Evolutionary conservation across 163 green algal genomes (phyloP).

Genomic region (Volvox carteri): DNA sequence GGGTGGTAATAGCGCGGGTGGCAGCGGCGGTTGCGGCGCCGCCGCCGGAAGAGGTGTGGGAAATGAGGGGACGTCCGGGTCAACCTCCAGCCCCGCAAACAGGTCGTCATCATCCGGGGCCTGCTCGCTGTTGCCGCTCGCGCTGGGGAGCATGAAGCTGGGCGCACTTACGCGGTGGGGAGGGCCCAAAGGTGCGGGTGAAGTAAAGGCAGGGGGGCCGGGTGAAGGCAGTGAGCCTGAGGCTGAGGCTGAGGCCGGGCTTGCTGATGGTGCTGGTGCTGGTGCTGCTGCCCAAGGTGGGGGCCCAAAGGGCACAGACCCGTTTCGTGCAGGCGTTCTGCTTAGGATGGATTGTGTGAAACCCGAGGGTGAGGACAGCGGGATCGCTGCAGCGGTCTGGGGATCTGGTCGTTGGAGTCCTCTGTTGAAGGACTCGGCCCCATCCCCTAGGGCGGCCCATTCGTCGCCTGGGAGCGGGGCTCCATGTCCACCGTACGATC

Average conservation of each 20-base stretch:
- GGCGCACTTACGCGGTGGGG: too few species aligned
- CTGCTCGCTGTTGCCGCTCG: neutral
- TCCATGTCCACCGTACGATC: neutral
- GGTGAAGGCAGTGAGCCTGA: too few species aligned
- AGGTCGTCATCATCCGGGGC: neutral
- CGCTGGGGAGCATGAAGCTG: too few species aligned
- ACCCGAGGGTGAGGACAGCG: neutral
- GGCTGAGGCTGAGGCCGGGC: neutral
- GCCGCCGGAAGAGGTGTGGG: slow-evolving; percentile 19
- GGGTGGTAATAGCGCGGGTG: neutral
- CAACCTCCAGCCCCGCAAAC: slow-evolving; percentile 46
- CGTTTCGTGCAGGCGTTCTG: neutral
- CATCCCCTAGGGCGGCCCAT: neutral
- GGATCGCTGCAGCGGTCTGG: neutral
- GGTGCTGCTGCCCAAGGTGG: neutral
- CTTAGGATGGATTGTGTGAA: neutral
- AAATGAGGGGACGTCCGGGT: slow-evolving; percentile 29
- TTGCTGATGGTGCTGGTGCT: neutral
- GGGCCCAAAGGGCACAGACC: neutral
- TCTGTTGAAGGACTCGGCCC: neutral
- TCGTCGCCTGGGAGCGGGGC: too few species aligned
- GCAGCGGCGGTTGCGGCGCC: neutral
- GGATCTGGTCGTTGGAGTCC: too few species aligned
- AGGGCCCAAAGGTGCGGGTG: too few species aligned
- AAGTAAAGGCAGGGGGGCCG: neutral